Evolutionary conservation across 1,284 basidiomycete species (phyloP).

Genomic region (Paramarasmius palmivorus): DNA sequence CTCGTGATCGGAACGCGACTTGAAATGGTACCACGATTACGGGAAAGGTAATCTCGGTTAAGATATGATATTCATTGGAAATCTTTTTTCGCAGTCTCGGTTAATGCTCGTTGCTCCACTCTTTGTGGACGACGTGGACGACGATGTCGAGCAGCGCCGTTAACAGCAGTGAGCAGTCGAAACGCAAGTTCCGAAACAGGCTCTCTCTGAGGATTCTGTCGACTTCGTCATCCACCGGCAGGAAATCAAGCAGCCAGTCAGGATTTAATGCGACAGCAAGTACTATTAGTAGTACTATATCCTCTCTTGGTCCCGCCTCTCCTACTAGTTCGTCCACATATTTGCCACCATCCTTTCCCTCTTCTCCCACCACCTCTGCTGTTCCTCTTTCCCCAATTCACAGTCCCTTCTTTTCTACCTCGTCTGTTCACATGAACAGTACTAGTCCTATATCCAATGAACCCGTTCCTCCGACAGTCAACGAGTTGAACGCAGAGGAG

Average conservation of each 20-base stretch:
- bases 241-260: conserved; percentile 1
- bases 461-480: conserved; percentile 32
- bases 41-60: too few species aligned
- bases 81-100: too few species aligned
- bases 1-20: too few species aligned
- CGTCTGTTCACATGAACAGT: conserved; percentile 10
- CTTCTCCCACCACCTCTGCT: conserved; percentile 3
- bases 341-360: background rate
- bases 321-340: conserved; percentile 9
- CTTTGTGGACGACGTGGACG: too few species aligned
- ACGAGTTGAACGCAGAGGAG: conserved; percentile 34
- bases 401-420: conserved; percentile 14
- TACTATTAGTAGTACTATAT: conserved; percentile 1
- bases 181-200: background rate
- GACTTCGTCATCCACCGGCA: background rate
- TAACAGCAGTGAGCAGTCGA: background rate
- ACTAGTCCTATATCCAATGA: conserved; percentile 1
- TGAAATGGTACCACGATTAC: background rate
- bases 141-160: background rate
- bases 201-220: background rate
- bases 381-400: conserved; percentile 8
- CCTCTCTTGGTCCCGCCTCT: conserved; percentile 1
- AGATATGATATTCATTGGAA: too few species aligned
- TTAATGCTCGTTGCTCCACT: too few species aligned
- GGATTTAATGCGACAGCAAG: too few species aligned